Evolutionary conservation across 1,284 basidiomycete species (phyloP), one percentile per base, ranked within the genome.

Genomic region (Boletus hoseneyae): DNA sequence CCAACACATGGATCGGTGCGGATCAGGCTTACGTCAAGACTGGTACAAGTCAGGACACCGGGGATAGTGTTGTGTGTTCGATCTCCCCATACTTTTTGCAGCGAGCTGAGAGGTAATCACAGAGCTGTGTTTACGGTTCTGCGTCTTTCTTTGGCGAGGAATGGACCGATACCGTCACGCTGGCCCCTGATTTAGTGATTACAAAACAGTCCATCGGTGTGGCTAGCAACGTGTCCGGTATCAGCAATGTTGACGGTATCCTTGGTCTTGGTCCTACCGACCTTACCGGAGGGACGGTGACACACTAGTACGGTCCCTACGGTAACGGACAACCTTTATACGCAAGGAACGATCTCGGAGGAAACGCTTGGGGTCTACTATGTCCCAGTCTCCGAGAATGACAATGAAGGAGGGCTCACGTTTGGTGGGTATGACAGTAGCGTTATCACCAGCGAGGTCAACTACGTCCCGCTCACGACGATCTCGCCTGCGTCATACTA

Each of bases 181-280:
- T 84, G 33, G 57, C 62, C 4, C 45, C 65, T 0, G 58, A 47
- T 6, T 69, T 82, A 23, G 71, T 76, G 25, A 77, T 82, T 57
- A 34, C 61, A 19, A 53, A 70, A 12, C 81, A 83, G 60, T 73
- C 70, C 38, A 77, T 83, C 39, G 80, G 79, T 25, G 78, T 80
- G 21, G 77, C 79, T 1, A 63, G 56, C 13, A 60, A 42, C 3
- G 62, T 74, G 1, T 51, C 56, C 11, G 76, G 78, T 15, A 75
- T 82, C 57, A 23, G 47, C 8, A 68, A 54, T 13, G 64, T 77
- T 32, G 80, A 82, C 53, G 80, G 82, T n/a, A 80, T 83, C 54
- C 70, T 82, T 29, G 81, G 81, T 57, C 69, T 80, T 27, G 79
- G 78, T 15, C 82, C 82, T n/a, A 69, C 70, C 13, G 73, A 72